A percentile compares a stretch with the other conserved stretches of the same genome.
Conservation (phyloP, 2,329 filamentous ascomycete genomes). For the Fusarium tupiense region DNA sequence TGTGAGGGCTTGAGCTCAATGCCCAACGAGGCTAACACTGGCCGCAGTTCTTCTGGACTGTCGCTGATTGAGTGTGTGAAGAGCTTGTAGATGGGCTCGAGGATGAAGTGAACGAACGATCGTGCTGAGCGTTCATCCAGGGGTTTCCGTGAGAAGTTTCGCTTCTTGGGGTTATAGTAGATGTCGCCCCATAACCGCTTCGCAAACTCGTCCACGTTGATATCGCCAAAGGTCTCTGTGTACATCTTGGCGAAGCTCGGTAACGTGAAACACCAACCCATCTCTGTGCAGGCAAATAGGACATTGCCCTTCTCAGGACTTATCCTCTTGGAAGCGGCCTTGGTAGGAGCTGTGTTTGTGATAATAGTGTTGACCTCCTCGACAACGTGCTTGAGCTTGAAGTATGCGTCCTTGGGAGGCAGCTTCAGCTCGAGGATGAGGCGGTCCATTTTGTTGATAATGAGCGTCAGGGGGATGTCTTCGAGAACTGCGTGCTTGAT, state of each 20-base stretch:
- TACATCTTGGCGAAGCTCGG: constrained; percentile 98
- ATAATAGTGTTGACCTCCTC: constrained; percentile 98
- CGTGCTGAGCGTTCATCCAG: constrained; percentile 82
- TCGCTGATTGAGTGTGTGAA: constrained; percentile 95
- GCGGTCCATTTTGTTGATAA: constrained; percentile 98
- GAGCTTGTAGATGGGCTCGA: constrained; percentile 98
- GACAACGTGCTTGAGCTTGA: constrained; percentile 98
- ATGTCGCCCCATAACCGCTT: constrained; percentile 93
- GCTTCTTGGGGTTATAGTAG: constrained; percentile 91
- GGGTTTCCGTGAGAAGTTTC: constrained; percentile 90
- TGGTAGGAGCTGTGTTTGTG: constrained; percentile 83
- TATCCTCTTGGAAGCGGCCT: constrained; percentile 80
- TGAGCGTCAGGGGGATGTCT: constrained; percentile 85
- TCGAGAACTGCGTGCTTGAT: constrained; percentile 95
- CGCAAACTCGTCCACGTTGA: constrained; percentile 86
- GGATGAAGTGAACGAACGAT: constrained; percentile 91
- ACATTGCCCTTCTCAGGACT: constrained; percentile 98
- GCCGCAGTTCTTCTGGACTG: constrained; percentile 83
- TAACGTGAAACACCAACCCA: constrained; percentile 97
- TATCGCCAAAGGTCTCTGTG: constrained; percentile 82
- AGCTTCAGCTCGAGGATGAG: constrained; percentile 94
- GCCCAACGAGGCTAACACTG: constrained; percentile 79
- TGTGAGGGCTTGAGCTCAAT: constrained; percentile 92
- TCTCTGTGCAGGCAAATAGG: constrained; percentile 91
- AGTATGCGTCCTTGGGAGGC: constrained; percentile 95